Base-by-base conservation (phyloP, 2,329 filamentous ascomycete genomes). In the Acarospora socialis region DNA sequence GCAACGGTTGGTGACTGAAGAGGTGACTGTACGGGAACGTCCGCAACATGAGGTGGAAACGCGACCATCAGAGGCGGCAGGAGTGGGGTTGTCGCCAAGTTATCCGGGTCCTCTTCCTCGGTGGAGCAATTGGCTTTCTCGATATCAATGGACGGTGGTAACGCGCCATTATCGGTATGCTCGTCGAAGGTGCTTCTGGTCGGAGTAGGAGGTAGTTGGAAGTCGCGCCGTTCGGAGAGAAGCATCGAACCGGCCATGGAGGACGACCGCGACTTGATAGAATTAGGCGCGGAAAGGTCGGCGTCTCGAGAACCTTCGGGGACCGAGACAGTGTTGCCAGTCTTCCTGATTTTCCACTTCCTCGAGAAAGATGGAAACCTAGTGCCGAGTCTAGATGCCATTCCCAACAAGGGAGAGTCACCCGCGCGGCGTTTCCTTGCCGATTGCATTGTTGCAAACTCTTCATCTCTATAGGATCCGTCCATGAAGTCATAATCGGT, bases 1-100 rank as follows among this genome's bases (percentile, higher is more conserved):
- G 77, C 81, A 12, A 90, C 69, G 0, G 74, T 78, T 1, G 84
- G 84, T 0, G 83, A 92, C 53, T 92, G 82, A 16, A 92, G 61
- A n/a, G 86, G 83, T 5, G 83, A 92, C 36, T 81, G 69, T 19
- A 77, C 63, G 1, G 68, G 66, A 1, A 73, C 66, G 24, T 70
- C 60, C 21, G 60, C 49, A n/a, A 48, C 46, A 22, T 58, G 53
- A 8, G 54, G 53, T n/a, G 54, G 58, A 14, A 65, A 56, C 34
- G 70, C 68, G 17, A 70, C 74, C 60, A 92, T 70, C 21, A 90
- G 65, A 0, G 86, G 86, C 5, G 86, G 86, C 2, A 94, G 65
- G 5, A 94, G 66, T 22, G 86, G 87, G 3, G 86, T 94, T 3
- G 78, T 78, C 0, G 81, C 78, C 44, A 81, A 59, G 59, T 73